A percentile compares a stretch with the other conserved stretches of the same genome.
phyloP scores from a whole-genome alignment of 108 stramenopile species.

The Pseudonitzschia delicatissima region DNA sequence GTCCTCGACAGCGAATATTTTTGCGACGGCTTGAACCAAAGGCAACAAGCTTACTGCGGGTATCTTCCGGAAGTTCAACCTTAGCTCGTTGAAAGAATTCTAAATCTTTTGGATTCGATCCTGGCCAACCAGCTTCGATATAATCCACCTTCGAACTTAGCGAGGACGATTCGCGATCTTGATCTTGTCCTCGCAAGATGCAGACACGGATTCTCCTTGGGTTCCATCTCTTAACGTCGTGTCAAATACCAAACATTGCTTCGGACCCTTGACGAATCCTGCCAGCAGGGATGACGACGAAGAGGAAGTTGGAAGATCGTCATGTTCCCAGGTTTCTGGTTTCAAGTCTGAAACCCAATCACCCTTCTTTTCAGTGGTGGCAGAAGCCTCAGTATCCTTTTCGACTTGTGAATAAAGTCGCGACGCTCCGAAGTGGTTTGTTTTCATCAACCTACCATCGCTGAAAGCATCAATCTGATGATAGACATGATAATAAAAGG shows the following conservation, averaged over 20 bases:
- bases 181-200: constrained; percentile 88
- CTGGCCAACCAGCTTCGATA: constrained; percentile 95
- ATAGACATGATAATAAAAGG: neutral
- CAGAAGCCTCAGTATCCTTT: neutral
- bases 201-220: constrained; percentile 89
- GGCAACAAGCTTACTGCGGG: constrained; percentile 75
- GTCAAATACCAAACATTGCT: constrained; percentile 68
- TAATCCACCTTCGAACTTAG: constrained; percentile 76
- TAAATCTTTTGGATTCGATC: constrained; percentile 90
- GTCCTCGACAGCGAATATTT: constrained; percentile 47
- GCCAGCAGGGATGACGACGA: neutral
- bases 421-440: neutral
- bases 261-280: constrained; percentile 50
- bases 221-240: constrained; percentile 90
- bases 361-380: neutral
- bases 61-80: constrained; percentile 40
- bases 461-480: neutral
- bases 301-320: neutral
- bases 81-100: constrained; percentile 84
- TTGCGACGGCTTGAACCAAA: constrained; percentile 91
- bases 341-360: neutral
- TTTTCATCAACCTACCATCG: neutral
- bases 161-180: constrained; percentile 78
- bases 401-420: constrained; percentile 1
- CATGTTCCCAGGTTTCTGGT: neutral